Conservation (phyloP, 2,329 filamentous ascomycete species). For the Ceratocystis papillata region DNA sequence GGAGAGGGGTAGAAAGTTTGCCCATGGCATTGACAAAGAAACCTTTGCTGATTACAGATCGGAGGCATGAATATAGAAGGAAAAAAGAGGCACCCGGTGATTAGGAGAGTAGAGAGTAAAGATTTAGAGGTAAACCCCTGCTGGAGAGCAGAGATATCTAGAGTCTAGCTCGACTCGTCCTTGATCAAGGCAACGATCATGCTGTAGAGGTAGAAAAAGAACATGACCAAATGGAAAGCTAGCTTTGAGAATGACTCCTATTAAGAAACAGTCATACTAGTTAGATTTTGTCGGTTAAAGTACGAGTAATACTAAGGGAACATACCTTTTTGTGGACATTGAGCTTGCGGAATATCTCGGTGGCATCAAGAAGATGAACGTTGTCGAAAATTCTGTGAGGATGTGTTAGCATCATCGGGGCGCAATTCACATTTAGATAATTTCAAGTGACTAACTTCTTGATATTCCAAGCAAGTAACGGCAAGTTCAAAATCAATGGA, state of each 20-base stretch:
- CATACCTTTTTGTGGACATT: slow-evolving; percentile 96
- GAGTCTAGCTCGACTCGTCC: slow-evolving; percentile 77
- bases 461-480: slow-evolving; percentile 81
- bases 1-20: neutral
- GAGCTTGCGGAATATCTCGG: slow-evolving; percentile 97
- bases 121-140: neutral
- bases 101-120: neutral
- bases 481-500: slow-evolving; percentile 81
- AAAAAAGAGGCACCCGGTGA: neutral
- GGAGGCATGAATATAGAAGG: neutral
- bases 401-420: slow-evolving; percentile 26
- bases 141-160: slow-evolving; percentile 37
- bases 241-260: slow-evolving; percentile 99
- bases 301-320: neutral
- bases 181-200: slow-evolving; percentile 95
- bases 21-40: neutral
- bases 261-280: neutral
- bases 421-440: neutral
- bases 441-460: slow-evolving; percentile 68
- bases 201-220: slow-evolving; percentile 99
- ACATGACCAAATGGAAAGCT: slow-evolving; percentile 97
- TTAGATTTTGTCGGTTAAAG: neutral
- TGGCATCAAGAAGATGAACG: slow-evolving; percentile 91
- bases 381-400: slow-evolving; percentile 78
- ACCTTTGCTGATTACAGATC: neutral